Base-by-base conservation (phyloP, 129 eudicot species). In the Artemisia argyi region DNA sequence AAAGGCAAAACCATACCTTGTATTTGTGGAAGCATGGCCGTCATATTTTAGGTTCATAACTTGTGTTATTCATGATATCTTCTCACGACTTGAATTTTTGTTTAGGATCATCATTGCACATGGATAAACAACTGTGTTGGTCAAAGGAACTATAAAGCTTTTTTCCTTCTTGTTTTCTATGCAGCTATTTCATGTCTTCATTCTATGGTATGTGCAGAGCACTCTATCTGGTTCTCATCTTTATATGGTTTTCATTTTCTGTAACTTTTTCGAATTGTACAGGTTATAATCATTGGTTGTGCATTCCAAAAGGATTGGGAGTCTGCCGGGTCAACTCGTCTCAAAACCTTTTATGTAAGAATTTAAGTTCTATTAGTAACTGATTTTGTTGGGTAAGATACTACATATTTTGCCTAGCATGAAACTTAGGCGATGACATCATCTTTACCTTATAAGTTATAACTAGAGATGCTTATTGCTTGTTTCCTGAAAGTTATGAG, bases 61-160 rank as follows among this genome's bases (percentile, higher is more conserved):
- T 1, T 20, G 1, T 63, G 19, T 74, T 5, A 7, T 20, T 65
- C 46, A 8, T 17, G 55, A 35, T 70, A n/a, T 66, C 20, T 13
- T 50, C 66, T 81, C 61, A 85, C 12, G 2, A 24, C 50, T 46
- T 2, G 69, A 61, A 50, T 5, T 57, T 78, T 26, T 19, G 42
- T 66, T 60, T 85, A 91, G 95, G 97, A 91, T 82, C 97, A 91
- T 81, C 97, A 91, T 68, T 91, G 95, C 73, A 49, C 86, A 48
- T 91, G 97, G 95, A 87, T 91, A 74, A 91, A 91, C 75, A 91
- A 91, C 71, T 91, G 97, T 72, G 95, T 87, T 69, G 97, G 97
- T 60, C 89, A 83, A 24, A 79, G 83, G 77, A 91, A 91, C 83
- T 87, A 87, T 76, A 91, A 91, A 81, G 71, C 97, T 51, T 87